Base-by-base conservation (phyloP, 495 filamentous ascomycete genomes). In the Podospora comata region DNA sequence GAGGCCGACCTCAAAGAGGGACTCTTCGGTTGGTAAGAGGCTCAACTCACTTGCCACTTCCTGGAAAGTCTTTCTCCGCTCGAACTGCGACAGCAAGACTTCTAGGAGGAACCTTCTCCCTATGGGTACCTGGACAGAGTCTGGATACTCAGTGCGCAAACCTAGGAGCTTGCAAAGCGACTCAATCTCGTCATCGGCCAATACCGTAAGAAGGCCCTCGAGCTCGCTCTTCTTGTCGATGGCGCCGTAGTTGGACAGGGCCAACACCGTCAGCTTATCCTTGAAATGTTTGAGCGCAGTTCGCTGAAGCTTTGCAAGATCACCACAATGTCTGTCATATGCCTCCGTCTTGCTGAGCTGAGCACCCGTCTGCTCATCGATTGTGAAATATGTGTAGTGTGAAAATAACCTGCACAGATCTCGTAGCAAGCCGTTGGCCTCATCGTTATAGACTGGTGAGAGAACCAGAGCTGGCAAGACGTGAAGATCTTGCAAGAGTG, bases 201-300 rank as follows among this genome's bases (percentile, higher is more conserved):
- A 82, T 4, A 83, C 80, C 56, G 87, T 85, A 4, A 98, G 81
- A 70, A 97, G 90, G 19, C 87, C 86, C 76, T 92, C 87, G 13
- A 98, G 83, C 68, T 97, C 96, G 2, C 82, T 76, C 59, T 92
- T 85, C 73, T 90, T 87, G 63, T 93, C 90, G 68, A 98, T 90
- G 11, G 91, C 91, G 19, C 90, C 93, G 74, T 96, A 94, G 71
- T 99, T 98, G 2, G 95, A 93, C 34, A 99, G 80, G 5, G 94
- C 92, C 62, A 99, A 82, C 62, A 98, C 90, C 28, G 89, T 95
- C 30, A 99, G 80, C 76, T 97, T 97, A 13, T 92, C 89, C 71
- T 93, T 94, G 81, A 95, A 97, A 69, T 91, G 79, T 74, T 91
- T 93, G 70, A 97, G 83, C 2, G 92, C 87, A 18, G 86, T 86